Conservation (phyloP, 2,329 filamentous ascomycete genomes). For the Ophiostoma himal-ulmi region DNA sequence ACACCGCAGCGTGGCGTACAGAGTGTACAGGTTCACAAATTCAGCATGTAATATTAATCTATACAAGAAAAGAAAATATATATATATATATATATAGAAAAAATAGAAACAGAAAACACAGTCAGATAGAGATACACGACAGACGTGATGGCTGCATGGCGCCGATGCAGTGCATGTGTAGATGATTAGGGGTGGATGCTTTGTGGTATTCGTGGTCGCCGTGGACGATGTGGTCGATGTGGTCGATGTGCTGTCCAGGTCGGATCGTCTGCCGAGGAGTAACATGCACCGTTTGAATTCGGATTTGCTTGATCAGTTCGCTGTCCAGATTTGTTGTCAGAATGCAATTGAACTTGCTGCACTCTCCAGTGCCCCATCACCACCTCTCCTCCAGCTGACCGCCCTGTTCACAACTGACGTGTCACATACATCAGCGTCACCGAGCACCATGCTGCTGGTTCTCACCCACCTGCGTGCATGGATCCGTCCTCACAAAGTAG, state of each 20-base stretch:
- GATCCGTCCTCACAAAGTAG: not conserved
- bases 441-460: constrained; percentile 20
- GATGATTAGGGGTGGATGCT: too few relatives aligned
- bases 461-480: constrained; percentile 5
- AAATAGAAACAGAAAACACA: not conserved
- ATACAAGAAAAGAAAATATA: not conserved
- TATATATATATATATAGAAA: too few relatives aligned
- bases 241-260: not conserved
- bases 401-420: constrained; percentile 12
- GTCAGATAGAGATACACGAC: not conserved
- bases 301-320: not conserved
- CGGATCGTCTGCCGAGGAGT: constrained; percentile 6
- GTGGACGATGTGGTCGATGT: too few relatives aligned
- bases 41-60: too few relatives aligned
- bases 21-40: not conserved
- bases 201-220: too few relatives aligned
- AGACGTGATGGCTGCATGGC: not conserved
- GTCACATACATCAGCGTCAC: constrained; percentile 18
- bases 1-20: not conserved
- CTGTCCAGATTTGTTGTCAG: too few relatives aligned
- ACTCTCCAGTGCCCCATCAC: too few relatives aligned
- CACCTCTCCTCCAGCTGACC: not conserved
- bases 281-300: not conserved
- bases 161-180: not conserved
- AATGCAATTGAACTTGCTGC: too few relatives aligned